Percentiles rank a stretch among this genome's conserved stretches.
These are phyloP conservation scores for Pichia cabralensis DNA, from an alignment of 805 yeast genomes.

Conservation along the genomic window DNA sequence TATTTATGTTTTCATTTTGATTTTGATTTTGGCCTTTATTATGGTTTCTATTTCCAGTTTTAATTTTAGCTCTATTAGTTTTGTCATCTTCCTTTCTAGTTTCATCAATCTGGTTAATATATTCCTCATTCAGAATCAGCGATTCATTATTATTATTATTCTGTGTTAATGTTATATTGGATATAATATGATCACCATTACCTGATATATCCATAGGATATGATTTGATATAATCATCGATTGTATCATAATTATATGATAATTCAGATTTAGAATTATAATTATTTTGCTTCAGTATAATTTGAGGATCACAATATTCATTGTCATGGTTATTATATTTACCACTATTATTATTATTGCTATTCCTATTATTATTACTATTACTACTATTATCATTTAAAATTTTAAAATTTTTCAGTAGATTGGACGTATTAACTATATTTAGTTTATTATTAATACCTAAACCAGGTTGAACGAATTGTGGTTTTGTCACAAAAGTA, in stretches of 20 bases:
- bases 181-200: not conserved
- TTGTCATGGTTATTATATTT: not conserved
- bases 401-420: too few species aligned
- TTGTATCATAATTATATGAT: conserved; percentile 1
- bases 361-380: not conserved
- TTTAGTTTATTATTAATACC: too few species aligned
- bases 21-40: too few species aligned
- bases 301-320: not conserved
- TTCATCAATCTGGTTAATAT: not conserved
- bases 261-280: not conserved
- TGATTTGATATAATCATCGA: conserved; percentile 4
- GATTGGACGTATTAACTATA: too few species aligned
- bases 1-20: too few species aligned
- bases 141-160: too few species aligned
- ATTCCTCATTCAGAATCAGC: too few species aligned
- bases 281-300: not conserved
- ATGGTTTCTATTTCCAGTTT: too few species aligned
- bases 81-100: not conserved
- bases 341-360: not conserved
- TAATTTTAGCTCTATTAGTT: too few species aligned
- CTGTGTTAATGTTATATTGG: too few species aligned
- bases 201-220: not conserved
- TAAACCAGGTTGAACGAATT: too few species aligned
- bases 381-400: not conserved
- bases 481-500: too few species aligned